Base-by-base conservation (phyloP, 2,329 filamentous ascomycete genomes). In the Exophiala alcalophila region DNA sequence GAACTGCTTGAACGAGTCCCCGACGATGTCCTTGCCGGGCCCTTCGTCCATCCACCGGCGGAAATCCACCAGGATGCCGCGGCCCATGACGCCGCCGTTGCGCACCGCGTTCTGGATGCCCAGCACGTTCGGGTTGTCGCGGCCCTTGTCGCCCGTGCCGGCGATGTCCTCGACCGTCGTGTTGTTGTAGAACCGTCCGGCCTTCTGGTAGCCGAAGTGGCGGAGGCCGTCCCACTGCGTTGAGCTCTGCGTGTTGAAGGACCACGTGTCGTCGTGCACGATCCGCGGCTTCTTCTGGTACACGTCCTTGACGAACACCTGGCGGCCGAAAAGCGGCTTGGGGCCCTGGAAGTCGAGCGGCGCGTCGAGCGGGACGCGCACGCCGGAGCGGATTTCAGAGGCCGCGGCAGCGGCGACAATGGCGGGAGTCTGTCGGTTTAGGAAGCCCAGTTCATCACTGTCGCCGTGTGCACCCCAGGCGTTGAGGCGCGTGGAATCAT, bases 391-490 rank as follows among this genome's bases (percentile, higher is more conserved):
- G 49, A 75, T 74, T 52, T 74, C 71, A 12, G 61, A 58, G 1
- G 70, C 64, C 4, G 54, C 54, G 0, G 70, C 71, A 5, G 61
- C 57, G 5, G 61, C 60, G 14, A 71, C 63, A 8, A 62, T 64
- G n/a, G 63, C 57, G 0, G 71, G 66, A 0, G 74, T 78, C 40
- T 79, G 65, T 2, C 76, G 64, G 56, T 78, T 78, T 1, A 80
- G 63, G 53, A 71, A 75, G 16, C 76, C 76, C 8, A 76, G 63
- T 50, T 78, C 62, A 45, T 79, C 76, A 2, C 63, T 43, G 4
- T 63, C 55, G 2, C 74, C 75, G 48, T 74, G 78, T 4, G 76
- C 67, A 1, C 74, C 74, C 76, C 76, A 80, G 4, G 76, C 72
- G 43, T 78, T 78, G 29, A 55, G 49, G 4, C 53, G 53, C 4